Evolutionary conservation across 805 yeast genomes (phyloP).

Genomic region (Tetrapisispora namnaoensis): DNA sequence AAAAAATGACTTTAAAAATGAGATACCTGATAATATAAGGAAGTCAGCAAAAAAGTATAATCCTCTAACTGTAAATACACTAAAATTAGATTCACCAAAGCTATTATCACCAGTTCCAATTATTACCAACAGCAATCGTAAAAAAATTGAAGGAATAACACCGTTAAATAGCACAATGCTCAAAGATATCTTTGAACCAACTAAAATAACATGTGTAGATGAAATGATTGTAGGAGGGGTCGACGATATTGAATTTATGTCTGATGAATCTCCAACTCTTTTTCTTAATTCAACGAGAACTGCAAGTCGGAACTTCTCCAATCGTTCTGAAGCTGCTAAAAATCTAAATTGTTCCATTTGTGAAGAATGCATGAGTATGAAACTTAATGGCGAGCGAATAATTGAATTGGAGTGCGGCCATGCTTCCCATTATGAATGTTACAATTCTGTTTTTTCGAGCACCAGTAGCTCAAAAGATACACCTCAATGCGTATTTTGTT

Average conservation of each 20-base stretch:
- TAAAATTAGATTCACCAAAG: neutral
- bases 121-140: neutral
- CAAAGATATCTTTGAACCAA: neutral
- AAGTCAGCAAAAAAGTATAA: neutral
- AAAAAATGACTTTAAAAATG: neutral
- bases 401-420: constrained; percentile 37
- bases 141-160: neutral
- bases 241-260: constrained; percentile 13
- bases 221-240: constrained; percentile 4
- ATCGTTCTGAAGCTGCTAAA: constrained; percentile 9
- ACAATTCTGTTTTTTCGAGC: constrained; percentile 23
- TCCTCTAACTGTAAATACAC: neutral
- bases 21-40: neutral
- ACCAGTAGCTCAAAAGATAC: constrained; percentile 7
- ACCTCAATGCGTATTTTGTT: constrained; percentile 26
- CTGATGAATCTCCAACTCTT: constrained; percentile 20
- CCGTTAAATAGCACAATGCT: neutral
- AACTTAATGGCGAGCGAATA: constrained; percentile 35
- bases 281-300: constrained; percentile 9
- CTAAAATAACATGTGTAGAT: neutral
- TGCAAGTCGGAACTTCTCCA: constrained; percentile 6
- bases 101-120: neutral
- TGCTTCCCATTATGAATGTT: constrained; percentile 37
- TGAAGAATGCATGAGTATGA: constrained; percentile 32
- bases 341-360: constrained; percentile 33